A percentile compares a stretch with the other conserved stretches of the same genome.
phyloP scores from a whole-genome alignment of 2,329 filamentous ascomycete species.

The Ophiostoma montium region DNA sequence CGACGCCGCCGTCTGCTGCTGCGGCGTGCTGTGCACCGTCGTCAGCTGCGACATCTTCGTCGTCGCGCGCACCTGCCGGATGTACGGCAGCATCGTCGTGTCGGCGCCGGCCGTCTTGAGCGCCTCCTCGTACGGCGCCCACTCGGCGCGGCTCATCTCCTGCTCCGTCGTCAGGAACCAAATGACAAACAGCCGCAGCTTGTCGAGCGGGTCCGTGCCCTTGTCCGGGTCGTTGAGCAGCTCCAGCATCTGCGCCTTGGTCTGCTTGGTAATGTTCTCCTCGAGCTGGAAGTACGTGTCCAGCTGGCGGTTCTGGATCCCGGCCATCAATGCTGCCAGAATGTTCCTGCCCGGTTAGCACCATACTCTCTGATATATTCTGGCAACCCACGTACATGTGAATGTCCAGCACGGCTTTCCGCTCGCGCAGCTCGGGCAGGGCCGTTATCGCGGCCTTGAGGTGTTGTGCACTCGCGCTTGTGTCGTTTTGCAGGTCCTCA shows the following conservation, averaged over 20 bases:
- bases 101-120: constrained; percentile 64
- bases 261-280: constrained; percentile 83
- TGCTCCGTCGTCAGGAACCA: constrained; percentile 93
- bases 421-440: constrained; percentile 78
- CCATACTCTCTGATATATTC: neutral
- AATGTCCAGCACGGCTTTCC: constrained; percentile 90
- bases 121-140: constrained; percentile 75
- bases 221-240: constrained; percentile 69
- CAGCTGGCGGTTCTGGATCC: constrained; percentile 87
- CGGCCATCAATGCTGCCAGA: constrained; percentile 56
- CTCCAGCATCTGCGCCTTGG: constrained; percentile 77
- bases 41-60: constrained; percentile 98
- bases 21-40: constrained; percentile 62
- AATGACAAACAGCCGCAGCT: constrained; percentile 87
- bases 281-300: constrained; percentile 96
- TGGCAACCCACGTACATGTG: constrained; percentile 51
- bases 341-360: constrained; percentile 44
- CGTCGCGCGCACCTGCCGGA: constrained; percentile 60
- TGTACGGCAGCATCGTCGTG: constrained; percentile 65
- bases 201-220: constrained; percentile 73
- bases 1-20: constrained; percentile 43
- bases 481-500: constrained; percentile 84
- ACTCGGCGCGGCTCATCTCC: constrained; percentile 68
- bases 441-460: constrained; percentile 91
- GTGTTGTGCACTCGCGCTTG: constrained; percentile 78